Conservation (phyloP, 345 rosid species). For the Anastatica hierochuntica region DNA sequence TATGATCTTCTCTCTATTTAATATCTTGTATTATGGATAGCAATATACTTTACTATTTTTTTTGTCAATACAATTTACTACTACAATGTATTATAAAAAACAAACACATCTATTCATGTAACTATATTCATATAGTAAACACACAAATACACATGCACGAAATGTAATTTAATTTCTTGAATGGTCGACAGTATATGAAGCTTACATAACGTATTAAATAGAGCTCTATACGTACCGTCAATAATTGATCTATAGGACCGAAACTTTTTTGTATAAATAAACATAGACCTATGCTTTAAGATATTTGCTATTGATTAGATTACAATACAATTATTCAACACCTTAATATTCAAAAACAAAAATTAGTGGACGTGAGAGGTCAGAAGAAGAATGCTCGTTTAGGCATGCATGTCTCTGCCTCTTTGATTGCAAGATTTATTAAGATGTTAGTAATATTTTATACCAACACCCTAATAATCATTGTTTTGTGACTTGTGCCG, state of each 20-base stretch:
- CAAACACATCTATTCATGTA: not conserved
- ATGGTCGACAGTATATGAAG: constrained; percentile 4
- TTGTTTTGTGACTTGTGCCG: too few relatives aligned
- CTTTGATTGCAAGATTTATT: too few relatives aligned
- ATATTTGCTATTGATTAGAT: not conserved
- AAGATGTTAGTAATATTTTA: too few relatives aligned
- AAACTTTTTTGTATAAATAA: not conserved
- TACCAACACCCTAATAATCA: too few relatives aligned
- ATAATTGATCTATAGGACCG: constrained; percentile 10
- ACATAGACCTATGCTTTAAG: not conserved
- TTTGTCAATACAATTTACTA: too few relatives aligned
- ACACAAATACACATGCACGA: not conserved
- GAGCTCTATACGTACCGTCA: not conserved
- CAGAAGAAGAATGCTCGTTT: constrained; percentile 22
- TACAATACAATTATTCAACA: not conserved
- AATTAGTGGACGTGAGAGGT: too few relatives aligned
- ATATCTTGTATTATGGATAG: not conserved
- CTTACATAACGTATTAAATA: not conserved
- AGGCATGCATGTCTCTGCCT: constrained; percentile 24
- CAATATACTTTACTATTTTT: not conserved
- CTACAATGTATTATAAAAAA: too few relatives aligned
- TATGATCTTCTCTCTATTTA: not conserved
- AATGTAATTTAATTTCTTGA: not conserved
- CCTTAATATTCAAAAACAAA: not conserved
- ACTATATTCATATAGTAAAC: too few relatives aligned